Conservation (phyloP, 2,329 filamentous ascomycete genomes). For the Mycosphaerella sp. region DNA sequence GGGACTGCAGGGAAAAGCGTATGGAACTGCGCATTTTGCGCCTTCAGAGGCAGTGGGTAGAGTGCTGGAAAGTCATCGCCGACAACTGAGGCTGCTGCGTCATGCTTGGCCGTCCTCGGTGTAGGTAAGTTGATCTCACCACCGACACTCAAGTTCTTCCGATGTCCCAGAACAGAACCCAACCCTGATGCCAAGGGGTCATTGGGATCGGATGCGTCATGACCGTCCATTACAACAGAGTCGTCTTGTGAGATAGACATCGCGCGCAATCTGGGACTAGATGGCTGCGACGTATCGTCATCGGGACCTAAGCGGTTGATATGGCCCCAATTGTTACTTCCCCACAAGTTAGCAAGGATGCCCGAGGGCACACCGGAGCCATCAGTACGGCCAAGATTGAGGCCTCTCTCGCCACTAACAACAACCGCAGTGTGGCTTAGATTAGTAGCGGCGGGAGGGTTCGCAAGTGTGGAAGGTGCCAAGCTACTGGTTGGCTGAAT, state of each 20-base stretch:
- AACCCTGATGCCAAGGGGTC: slow-evolving; percentile 7
- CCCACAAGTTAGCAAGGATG: slow-evolving; percentile 90
- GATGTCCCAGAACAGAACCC: slow-evolving; percentile 19
- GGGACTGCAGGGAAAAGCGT: slow-evolving; percentile 80
- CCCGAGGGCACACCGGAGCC: slow-evolving; percentile 71
- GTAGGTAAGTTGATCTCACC: slow-evolving; percentile 10
- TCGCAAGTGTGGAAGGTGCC: slow-evolving; percentile 75
- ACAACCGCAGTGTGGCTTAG: slow-evolving; percentile 80
- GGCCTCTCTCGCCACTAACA: slow-evolving; percentile 67
- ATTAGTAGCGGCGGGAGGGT: slow-evolving; percentile 74
- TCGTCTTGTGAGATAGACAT: slow-evolving; percentile 27
- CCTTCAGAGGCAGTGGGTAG: slow-evolving; percentile 66
- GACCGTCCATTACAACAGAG: slow-evolving; percentile 29
- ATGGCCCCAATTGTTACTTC: slow-evolving; percentile 73
- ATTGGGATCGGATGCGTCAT: slow-evolving; percentile 14
- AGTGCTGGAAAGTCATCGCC: slow-evolving; percentile 59
- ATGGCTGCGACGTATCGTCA: slow-evolving; percentile 39
- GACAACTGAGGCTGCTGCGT: slow-evolving; percentile 9
- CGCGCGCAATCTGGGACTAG: slow-evolving; percentile 14
- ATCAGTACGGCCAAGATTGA: slow-evolving; percentile 54
- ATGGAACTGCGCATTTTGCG: slow-evolving; percentile 88
- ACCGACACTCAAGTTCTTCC: slow-evolving; percentile 30
- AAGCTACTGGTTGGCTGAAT: slow-evolving; percentile 50
- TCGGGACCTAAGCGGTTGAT: slow-evolving; percentile 56
- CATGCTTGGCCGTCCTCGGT: slow-evolving; percentile 13